Base-by-base conservation (phyloP, 257 asterid genomes). In the Jacaranda mimosifolia region DNA sequence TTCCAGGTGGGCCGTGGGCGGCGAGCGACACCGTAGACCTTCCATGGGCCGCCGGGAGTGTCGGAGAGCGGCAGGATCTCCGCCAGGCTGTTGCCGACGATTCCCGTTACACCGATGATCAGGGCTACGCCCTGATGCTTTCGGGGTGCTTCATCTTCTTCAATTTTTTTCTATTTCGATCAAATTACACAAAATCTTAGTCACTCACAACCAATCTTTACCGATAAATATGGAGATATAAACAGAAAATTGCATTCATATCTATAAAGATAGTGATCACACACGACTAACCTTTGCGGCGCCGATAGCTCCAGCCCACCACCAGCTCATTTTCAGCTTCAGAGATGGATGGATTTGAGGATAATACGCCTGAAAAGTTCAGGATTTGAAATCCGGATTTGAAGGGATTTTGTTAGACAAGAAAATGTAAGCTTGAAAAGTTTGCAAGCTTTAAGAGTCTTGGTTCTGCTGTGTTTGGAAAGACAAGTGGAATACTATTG, bases 301-400 rank as follows among this genome's bases (percentile, higher is more conserved):
- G 51, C 94, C 94, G 59, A 87, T 87, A 51, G 92, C 94, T 79
- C 94, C 94, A 42, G 94, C 89, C 94, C 94, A 87, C 90, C 94
- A 87, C 94, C 91, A 89, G 84, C 94, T 89, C 94, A 87, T 89
- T 63, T 62, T 65, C 66, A 56, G 45, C 58, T 51, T 14, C 52
- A 17, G 69, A 63, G n/a, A 13, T 40, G 51, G 52, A 38, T 18
- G 9, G 12, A 2, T 58, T 19, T 56, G 35, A 56, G 63, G 32
- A 26, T 26, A 26, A 26, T 56, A 3, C 1, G 63, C 1, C 21
- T 4, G 58, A 19, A 56, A 56, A 56, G 36, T 17, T 18, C 36
- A 56, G 63, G 36, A 35, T 17, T 1, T 55, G 60, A 55, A 17
- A n/a, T n/a, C n/a, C n/a, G 63, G 36, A 35, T 17, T 1, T 55